Evolutionary conservation across 768 basidiomycete species (phyloP).

Genomic region (Suillus subaureus): DNA sequence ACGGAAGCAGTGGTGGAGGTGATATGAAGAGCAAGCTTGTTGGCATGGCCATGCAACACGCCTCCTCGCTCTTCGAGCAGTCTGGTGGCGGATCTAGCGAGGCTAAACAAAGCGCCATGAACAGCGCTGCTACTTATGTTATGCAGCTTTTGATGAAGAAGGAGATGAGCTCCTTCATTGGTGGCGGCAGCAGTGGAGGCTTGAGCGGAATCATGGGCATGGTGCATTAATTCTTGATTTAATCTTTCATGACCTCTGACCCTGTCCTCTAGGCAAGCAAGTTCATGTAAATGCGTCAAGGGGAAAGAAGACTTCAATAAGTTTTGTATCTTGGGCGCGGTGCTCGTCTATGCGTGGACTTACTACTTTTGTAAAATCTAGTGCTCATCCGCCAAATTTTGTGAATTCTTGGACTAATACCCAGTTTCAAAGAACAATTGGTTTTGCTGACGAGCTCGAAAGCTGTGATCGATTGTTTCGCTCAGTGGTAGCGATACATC

Average conservation of each 20-base stretch:
- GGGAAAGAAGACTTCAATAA: background rate
- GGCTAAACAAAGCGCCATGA: constrained; percentile 80
- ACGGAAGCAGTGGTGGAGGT: constrained; percentile 38
- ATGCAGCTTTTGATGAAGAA: constrained; percentile 81
- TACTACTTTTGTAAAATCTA: constrained; percentile 4
- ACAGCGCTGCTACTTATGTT: constrained; percentile 82
- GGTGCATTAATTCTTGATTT: constrained; percentile 43
- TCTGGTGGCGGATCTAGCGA: constrained; percentile 65
- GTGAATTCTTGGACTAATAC: no score
- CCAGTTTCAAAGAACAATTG: background rate
- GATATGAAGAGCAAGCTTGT: constrained; percentile 67
- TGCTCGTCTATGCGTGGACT: background rate
- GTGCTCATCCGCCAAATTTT: no score
- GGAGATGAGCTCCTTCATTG: constrained; percentile 53
- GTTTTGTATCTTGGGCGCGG: background rate
- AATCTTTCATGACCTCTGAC: background rate
- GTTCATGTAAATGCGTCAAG: constrained; percentile 23
- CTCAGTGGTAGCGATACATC: no score
- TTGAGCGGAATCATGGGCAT: constrained; percentile 60
- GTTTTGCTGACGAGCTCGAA: no score
- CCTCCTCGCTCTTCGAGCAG: constrained; percentile 60
- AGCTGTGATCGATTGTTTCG: no score
- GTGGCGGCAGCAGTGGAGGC: constrained; percentile 73
- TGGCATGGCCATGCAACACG: constrained; percentile 86
- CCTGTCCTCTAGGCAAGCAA: constrained; percentile 31